Evolutionary conservation across 352 stramenopile species (phyloP).

Genomic region (Globisporangium apiculatum): DNA sequence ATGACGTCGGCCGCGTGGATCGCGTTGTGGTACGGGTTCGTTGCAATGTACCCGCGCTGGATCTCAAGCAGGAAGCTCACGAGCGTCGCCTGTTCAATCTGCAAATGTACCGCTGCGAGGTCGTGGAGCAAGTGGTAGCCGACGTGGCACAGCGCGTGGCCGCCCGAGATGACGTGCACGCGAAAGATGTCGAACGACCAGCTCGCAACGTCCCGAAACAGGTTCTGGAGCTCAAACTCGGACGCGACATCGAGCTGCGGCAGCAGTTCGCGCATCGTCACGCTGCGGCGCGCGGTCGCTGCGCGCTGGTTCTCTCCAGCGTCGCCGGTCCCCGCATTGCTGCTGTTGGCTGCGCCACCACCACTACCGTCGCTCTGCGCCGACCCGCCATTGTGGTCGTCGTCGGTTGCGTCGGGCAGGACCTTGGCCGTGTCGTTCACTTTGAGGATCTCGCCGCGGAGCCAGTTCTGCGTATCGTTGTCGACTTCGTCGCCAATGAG

Average conservation of each 20-base stretch:
- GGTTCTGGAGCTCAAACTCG: conserved; percentile 64
- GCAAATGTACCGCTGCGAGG: conserved; percentile 39
- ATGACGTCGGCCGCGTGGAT: conserved; percentile 89
- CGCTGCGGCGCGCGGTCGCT: conserved; percentile 13
- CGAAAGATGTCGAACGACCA: conserved; percentile 82
- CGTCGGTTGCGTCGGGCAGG: conserved; percentile 34
- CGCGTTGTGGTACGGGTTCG: conserved; percentile 87
- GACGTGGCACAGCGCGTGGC: conserved; percentile 69
- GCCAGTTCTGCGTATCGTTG: conserved; percentile 79
- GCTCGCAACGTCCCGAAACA: conserved; percentile 40
- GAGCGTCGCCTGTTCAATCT: conserved; percentile 54
- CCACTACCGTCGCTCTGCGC: not conserved
- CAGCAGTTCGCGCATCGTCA: conserved; percentile 63
- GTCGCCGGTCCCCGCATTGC: conserved; percentile 4
- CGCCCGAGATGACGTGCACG: conserved; percentile 53
- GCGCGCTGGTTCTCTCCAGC: not conserved
- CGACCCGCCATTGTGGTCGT: conserved; percentile 15
- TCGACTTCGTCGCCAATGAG: conserved; percentile 64
- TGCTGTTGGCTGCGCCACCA: conserved; percentile 4
- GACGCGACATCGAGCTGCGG: conserved; percentile 46
- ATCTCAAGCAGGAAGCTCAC: conserved; percentile 80
- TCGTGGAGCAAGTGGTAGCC: conserved; percentile 76
- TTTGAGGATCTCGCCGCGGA: conserved; percentile 69
- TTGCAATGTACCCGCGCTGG: conserved; percentile 69
- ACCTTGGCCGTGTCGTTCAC: conserved; percentile 64